Base-by-base conservation (phyloP, 139 green algal species). In the Volvox africanus region DNA sequence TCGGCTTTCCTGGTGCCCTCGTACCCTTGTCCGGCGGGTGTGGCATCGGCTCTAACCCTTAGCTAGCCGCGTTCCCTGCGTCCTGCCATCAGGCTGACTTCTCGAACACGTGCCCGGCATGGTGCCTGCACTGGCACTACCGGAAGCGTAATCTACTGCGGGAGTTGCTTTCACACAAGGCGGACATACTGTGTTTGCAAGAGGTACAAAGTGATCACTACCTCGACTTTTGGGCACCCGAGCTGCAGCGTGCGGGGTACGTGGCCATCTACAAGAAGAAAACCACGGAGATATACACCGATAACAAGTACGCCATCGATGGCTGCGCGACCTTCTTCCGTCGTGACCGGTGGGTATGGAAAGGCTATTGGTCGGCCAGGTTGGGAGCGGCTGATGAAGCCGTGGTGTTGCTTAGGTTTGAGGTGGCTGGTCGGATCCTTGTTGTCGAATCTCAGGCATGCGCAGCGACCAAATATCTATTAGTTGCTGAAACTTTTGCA, bases 221-320 rank as follows among this genome's bases (percentile, higher is more conserved):
- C 88, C 20, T 88, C 12, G 93, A 95, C 67, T 95, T 92, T 68
- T 95, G 88, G 91, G 92, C 92, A 37, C 95, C 97, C 9, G 97
- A 99, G 95, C 94, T 99, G 87, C 86, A 95, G 76, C 96, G 97
- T 88, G 92, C 95, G 0, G 98, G 98, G n/a, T 99, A 99, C 92
- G 95, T 96, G 30, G 95, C 96, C 84, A 98, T 99, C 88, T 99
- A 98, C 96, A 99, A 99, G 96, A 99, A 99, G 95, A 99, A 99
- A 94, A 99, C 98, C 12, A 96, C 95, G 14, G 97, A 99, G 94
- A 92, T 99, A 50, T 99, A 97, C 92, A 97, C 95, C 0, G 97
- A 96, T 83, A 96, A 94, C 87, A 96, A 96, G 75, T 99, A 98
- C 89, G 97, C 97, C 71, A 99, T 99, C 65, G 98, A 99, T 91